These are phyloP conservation scores for Clitopilus passeckerianus DNA, from an alignment of 768 basidiomycete genomes.

Conservation along the genomic window DNA sequence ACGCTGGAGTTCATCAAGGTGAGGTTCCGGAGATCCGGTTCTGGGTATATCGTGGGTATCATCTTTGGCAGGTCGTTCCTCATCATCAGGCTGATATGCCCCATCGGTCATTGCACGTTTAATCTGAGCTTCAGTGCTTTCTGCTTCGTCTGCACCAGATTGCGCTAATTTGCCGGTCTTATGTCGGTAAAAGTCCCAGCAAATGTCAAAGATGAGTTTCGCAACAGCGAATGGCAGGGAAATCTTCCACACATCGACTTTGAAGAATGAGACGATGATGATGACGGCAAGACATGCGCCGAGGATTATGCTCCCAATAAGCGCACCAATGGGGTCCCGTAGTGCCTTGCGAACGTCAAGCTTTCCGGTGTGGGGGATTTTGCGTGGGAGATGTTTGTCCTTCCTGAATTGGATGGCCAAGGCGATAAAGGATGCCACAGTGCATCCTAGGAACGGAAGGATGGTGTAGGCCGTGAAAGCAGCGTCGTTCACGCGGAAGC, in stretches of 20 bases:
- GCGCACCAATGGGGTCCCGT: constrained; percentile 69
- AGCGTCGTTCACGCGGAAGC: constrained; percentile 73
- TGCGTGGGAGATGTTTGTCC: constrained; percentile 45
- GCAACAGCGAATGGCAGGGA: constrained; percentile 75
- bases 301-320: constrained; percentile 68
- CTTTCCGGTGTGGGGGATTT: constrained; percentile 27
- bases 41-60: not conserved
- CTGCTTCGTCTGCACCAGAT: not conserved
- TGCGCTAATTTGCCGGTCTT: constrained; percentile 3
- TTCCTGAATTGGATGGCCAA: constrained; percentile 56
- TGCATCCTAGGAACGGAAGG: constrained; percentile 71
- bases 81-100: not conserved
- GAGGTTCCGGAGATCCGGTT: not conserved
- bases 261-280: constrained; percentile 72
- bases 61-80: not conserved
- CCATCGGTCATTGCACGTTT: not conserved
- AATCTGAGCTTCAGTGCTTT: not conserved
- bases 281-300: constrained; percentile 65
- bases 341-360: constrained; percentile 58
- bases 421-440: constrained; percentile 54
- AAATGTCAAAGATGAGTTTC: constrained; percentile 68
- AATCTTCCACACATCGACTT: constrained; percentile 84
- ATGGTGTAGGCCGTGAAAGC: constrained; percentile 83
- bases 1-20: constrained; percentile 11
- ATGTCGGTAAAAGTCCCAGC: constrained; percentile 52